Conservation (phyloP, 2,329 filamentous ascomycete species). For the Iodosphaeria phyllophila region DNA sequence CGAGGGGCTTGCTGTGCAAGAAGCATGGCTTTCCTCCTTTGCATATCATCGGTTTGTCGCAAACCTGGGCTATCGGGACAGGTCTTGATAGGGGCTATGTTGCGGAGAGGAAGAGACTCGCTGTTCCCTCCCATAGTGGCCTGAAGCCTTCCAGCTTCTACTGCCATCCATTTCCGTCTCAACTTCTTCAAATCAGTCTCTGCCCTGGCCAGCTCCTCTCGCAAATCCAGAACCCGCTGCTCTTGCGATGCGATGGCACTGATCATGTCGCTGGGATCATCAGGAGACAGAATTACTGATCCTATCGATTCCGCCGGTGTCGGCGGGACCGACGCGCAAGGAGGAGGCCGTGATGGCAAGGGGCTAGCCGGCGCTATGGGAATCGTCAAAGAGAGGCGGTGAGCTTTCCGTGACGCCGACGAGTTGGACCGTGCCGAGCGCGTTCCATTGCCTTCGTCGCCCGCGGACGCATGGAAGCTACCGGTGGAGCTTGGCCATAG, state of each 20-base stretch:
- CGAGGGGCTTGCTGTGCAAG: conserved; percentile 23
- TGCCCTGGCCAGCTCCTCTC: conserved; percentile 72
- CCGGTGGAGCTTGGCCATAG: conserved; percentile 16
- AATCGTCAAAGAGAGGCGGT: conserved; percentile 40
- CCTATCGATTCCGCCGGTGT: conserved; percentile 24
- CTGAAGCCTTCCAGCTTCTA: conserved; percentile 35
- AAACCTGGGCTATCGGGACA: conserved; percentile 19
- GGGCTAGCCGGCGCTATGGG: conserved; percentile 38
- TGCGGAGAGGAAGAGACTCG: too few species aligned
- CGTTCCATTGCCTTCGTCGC: conserved; percentile 20
- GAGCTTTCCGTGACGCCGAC: conserved; percentile 31
- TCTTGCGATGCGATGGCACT: conserved; percentile 87
- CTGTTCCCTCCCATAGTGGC: conserved; percentile 4
- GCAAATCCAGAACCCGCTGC: conserved; percentile 72
- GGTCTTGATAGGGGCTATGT: too few species aligned
- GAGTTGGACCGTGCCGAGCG: conserved; percentile 33
- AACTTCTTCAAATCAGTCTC: conserved; percentile 58
- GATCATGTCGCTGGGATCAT: conserved; percentile 51
- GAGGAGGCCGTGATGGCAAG: conserved; percentile 30
- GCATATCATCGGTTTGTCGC: conserved; percentile 40
- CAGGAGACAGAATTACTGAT: conserved; percentile 22
- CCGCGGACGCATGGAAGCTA: conserved; percentile 17
- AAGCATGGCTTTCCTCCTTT: conserved; percentile 53
- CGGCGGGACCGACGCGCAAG: conserved; percentile 26
- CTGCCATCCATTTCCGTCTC: conserved; percentile 69